These are phyloP conservation scores for Parachlorella kessleri DNA, from an alignment of 139 green algal species.

Conservation along the genomic window DNA sequence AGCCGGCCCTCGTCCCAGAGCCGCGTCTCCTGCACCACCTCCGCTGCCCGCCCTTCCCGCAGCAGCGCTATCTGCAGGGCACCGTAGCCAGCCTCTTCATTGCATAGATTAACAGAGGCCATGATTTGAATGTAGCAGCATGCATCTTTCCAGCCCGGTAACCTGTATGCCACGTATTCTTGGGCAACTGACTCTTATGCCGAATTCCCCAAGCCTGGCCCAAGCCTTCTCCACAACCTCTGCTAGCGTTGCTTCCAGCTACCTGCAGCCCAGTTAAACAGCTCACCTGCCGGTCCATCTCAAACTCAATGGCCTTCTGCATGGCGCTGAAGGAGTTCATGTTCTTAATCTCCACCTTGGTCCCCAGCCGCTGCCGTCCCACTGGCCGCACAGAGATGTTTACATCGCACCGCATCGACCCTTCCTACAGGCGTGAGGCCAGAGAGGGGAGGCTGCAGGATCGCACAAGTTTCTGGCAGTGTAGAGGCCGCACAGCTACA, in stretches of 20 bases:
- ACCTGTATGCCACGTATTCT: too few species aligned
- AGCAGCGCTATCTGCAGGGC: slow-evolving; percentile 66
- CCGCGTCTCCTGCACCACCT: slow-evolving; percentile 95
- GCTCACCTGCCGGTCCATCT: slow-evolving; percentile 86
- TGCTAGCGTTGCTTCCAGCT: too few species aligned
- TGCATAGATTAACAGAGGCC: too few species aligned
- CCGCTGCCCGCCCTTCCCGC: slow-evolving; percentile 52
- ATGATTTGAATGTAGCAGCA: too few species aligned
- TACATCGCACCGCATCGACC: slow-evolving; percentile 92
- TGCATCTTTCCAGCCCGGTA: too few species aligned
- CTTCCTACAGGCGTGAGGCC: slow-evolving; percentile 73
- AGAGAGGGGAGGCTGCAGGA: neutral
- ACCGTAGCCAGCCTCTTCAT: too few species aligned
- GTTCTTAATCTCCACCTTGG: slow-evolving; percentile 99
- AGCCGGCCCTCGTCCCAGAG: slow-evolving; percentile 90
- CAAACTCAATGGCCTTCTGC: slow-evolving; percentile 94
- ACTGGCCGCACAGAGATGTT: slow-evolving; percentile 84
- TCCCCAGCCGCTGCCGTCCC: slow-evolving; percentile 73
- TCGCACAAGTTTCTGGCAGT: too few species aligned
- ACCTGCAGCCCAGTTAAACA: too few species aligned
- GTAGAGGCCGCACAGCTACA: too few species aligned
- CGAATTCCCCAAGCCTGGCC: too few species aligned
- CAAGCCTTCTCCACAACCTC: too few species aligned
- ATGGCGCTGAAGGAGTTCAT: slow-evolving; percentile 98
- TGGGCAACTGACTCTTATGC: too few species aligned